Conservation (phyloP, 2,329 filamentous ascomycete genomes). For the Pezicula neosporulosa region DNA sequence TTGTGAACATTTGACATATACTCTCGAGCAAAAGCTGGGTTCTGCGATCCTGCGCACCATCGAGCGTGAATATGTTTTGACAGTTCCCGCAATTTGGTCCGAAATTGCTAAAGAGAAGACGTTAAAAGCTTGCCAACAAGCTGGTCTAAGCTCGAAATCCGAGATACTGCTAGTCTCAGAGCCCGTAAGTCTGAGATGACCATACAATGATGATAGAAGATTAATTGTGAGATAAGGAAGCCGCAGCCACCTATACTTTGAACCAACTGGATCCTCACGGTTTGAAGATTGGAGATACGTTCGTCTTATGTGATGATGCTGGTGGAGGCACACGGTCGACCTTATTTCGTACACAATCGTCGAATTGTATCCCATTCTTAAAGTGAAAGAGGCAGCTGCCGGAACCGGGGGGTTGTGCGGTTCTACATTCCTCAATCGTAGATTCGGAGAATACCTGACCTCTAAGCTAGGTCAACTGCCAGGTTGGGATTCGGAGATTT, state of each 20-base stretch:
- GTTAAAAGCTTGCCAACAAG: constrained; percentile 38
- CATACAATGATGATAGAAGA: not conserved
- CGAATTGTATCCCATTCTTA: constrained; percentile 33
- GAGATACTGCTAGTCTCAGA: constrained; percentile 46
- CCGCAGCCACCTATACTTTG: constrained; percentile 46
- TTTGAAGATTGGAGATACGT: constrained; percentile 8
- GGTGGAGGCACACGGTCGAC: constrained; percentile 37
- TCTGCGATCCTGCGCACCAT: constrained; percentile 38
- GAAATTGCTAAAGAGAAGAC: constrained; percentile 49
- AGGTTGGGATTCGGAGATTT: constrained; percentile 10
- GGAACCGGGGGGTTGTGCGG: constrained; percentile 21
- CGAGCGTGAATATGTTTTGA: constrained; percentile 49
- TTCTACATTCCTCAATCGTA: constrained; percentile 20
- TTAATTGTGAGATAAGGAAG: constrained; percentile 29
- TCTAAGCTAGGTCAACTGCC: constrained; percentile 35
- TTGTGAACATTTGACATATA: constrained; percentile 41
- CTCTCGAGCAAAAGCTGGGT: constrained; percentile 40
- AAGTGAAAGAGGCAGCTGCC: constrained; percentile 21
- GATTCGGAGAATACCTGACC: constrained; percentile 19
- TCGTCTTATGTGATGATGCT: constrained; percentile 29
- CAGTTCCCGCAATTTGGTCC: constrained; percentile 55
- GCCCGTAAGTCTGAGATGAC: constrained; percentile 22
- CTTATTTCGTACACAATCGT: constrained; percentile 49
- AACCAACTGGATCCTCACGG: constrained; percentile 38
- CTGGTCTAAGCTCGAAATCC: constrained; percentile 27